A percentile compares a stretch with the other conserved stretches of the same genome.
Evolutionary conservation across 1,139 yeast species (phyloP).

Genomic region (Magnusiomyces magnusii): DNA sequence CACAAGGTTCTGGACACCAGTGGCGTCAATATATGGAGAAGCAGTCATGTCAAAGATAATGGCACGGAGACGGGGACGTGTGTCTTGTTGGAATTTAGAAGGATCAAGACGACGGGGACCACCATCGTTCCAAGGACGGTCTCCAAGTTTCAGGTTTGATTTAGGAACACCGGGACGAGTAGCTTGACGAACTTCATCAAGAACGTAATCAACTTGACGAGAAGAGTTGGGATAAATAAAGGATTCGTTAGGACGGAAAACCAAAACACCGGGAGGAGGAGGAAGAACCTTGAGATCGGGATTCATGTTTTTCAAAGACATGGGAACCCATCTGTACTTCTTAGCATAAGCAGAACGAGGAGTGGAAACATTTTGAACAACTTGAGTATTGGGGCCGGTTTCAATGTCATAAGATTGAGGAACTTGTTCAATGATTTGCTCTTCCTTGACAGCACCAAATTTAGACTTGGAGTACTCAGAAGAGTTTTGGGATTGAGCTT

Average conservation of each 20-base stretch:
- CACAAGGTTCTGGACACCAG: slow-evolving; percentile 69
- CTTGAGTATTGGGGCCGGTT: no score
- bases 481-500: background rate
- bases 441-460: no score
- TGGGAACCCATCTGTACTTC: slow-evolving; percentile 60
- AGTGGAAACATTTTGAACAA: no score
- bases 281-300: slow-evolving; percentile 50
- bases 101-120: slow-evolving; percentile 41
- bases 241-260: slow-evolving; percentile 74
- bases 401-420: no score
- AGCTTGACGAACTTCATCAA: slow-evolving; percentile 54
- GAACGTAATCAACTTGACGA: slow-evolving; percentile 57
- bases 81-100: slow-evolving; percentile 30
- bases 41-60: slow-evolving; percentile 75
- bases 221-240: slow-evolving; percentile 80
- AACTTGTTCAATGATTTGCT: no score
- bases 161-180: slow-evolving; percentile 42
- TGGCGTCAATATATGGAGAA: slow-evolving; percentile 67
- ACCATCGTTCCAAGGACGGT: slow-evolving; percentile 89
- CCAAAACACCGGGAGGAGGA: slow-evolving; percentile 89
- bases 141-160: slow-evolving; percentile 39
- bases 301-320: slow-evolving; percentile 51
- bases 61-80: slow-evolving; percentile 60
- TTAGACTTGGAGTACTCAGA: no score
- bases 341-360: slow-evolving; percentile 4